Base-by-base conservation (phyloP, 768 basidiomycete species). In the Phlebiopsis gigantea region DNA sequence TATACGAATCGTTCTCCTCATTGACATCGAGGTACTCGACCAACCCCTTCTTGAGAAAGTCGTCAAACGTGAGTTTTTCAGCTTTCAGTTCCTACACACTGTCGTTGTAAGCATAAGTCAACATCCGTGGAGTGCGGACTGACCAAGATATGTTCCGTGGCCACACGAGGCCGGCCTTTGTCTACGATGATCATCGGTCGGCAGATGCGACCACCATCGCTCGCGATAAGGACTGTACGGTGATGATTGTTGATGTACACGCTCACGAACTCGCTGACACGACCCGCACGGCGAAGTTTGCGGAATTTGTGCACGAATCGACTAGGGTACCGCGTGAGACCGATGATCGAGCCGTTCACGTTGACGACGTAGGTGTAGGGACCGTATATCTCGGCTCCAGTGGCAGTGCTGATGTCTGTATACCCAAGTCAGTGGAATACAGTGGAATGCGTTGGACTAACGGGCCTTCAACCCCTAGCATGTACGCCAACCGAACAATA, bases 11-110 rank as follows among this genome's bases (percentile, higher is more conserved):
- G 69, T 98, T 98, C 73, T 99, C 97, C 72, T 99, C 97, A 69
- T 99, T 99, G 53, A 98, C 95, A 68, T 98, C 97, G 41, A 98
- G 84, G 68, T 99, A 99, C 70, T 99, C 97, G 57, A 98, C 93
- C 14, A 99, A 80, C 28, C 97, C 97, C 60, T 85, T 85, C 46
- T 81, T 80, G 21, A 99, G 77, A 73, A 99, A 98, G 69, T 95
- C 93, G 69, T 99, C 96, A 67, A 99, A 99, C 4, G 84, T 83
- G 43, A 90, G 79, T 48, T 73, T 72, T 30, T 84, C 87, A 63
- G 83, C 81, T 69, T 95, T 95, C 55, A 98, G 79, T 69, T 87
- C 78, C 88, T 95, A 65, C 1, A 19, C 31, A 41, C 21, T 21
- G 51, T 25, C 4, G 12, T n/a, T 21, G 8, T 52, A 8, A 41